A percentile compares a stretch with the other conserved stretches of the same genome.
Evolutionary conservation across 2,329 filamentous ascomycete species (phyloP).

Genomic region (Colletotrichum horii): DNA sequence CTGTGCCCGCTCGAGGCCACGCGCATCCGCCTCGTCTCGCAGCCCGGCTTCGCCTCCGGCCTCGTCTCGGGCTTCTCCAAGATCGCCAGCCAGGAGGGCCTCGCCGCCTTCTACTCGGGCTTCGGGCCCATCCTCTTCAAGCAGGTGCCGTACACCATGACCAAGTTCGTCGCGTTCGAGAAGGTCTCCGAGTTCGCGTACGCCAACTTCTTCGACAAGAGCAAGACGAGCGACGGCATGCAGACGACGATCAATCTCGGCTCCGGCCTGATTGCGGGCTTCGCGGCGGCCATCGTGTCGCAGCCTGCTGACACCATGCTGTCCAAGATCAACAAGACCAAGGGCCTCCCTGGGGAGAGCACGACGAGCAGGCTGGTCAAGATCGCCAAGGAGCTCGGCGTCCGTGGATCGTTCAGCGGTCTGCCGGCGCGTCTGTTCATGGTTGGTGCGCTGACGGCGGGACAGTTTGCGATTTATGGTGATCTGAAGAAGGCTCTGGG

Average conservation of each 20-base stretch:
- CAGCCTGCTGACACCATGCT: conserved; percentile 95
- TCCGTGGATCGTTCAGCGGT: conserved; percentile 80
- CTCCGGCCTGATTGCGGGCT: conserved; percentile 62
- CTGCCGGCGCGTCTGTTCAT: conserved; percentile 73
- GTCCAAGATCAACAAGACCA: conserved; percentile 95
- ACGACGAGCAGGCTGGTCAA: conserved; percentile 82
- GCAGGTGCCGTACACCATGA: conserved; percentile 91
- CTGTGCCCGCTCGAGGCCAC: conserved; percentile 93
- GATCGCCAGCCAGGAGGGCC: conserved; percentile 82
- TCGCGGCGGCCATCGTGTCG: conserved; percentile 85
- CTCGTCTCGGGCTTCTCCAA: conserved; percentile 81
- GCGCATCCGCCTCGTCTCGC: conserved; percentile 89
- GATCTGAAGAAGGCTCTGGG: conserved; percentile 65
- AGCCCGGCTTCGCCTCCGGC: conserved; percentile 84
- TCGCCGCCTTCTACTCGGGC: conserved; percentile 88
- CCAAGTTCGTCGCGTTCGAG: conserved; percentile 95
- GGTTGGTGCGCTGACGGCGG: conserved; percentile 76
- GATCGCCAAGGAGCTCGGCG: conserved; percentile 84
- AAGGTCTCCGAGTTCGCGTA: conserved; percentile 82
- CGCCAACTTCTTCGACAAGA: conserved; percentile 70
- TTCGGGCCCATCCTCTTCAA: conserved; percentile 89
- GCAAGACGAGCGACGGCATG: conserved; percentile 66
- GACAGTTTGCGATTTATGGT: conserved; percentile 91
- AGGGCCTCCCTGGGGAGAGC: conserved; percentile 84
- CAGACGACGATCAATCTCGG: conserved; percentile 84